A percentile compares a stretch with the other conserved stretches of the same genome.
These are phyloP conservation scores for Gossypium australe DNA, from an alignment of 345 rosid species.

Conservation along the genomic window DNA sequence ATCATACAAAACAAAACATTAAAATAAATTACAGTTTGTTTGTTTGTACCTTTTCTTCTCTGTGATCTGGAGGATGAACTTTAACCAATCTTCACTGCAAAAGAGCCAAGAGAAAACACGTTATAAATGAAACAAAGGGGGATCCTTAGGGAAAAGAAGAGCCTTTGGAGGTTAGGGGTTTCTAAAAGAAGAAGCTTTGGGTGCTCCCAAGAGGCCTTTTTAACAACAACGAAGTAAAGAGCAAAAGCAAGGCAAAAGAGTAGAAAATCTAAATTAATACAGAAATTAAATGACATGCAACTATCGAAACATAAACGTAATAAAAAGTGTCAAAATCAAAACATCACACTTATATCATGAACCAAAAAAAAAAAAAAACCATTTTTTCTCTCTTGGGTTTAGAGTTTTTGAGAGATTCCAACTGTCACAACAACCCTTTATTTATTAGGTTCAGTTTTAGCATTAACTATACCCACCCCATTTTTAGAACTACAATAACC, in stretches of 20 bases:
- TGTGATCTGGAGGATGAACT: conserved; percentile 11
- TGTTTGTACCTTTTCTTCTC: conserved; percentile 9
- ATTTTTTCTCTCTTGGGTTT: neutral
- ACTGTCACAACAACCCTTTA: neutral
- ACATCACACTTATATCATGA: too few relatives aligned
- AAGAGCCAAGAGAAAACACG: neutral
- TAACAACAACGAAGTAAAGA: neutral
- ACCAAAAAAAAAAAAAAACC: too few relatives aligned
- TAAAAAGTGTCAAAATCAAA: conserved; percentile 18
- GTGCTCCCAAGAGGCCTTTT: neutral
- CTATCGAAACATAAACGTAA: conserved; percentile 16
- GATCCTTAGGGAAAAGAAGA: neutral
- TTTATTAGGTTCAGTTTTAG: conserved; percentile 5
- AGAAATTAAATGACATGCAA: conserved; percentile 19
- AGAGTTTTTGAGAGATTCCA: neutral
- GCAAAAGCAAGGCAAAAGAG: neutral
- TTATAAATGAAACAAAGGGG: neutral
- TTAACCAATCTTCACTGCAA: conserved; percentile 16
- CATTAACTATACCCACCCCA: conserved; percentile 1
- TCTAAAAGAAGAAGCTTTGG: neutral
- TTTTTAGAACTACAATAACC: conserved; percentile 10
- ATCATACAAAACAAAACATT: conserved; percentile 2
- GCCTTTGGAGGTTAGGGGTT: neutral
- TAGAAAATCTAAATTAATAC: neutral
- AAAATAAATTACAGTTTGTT: neutral